Percentiles rank a stretch among this genome's conserved stretches.
phyloP scores from a whole-genome alignment of 345 rosid genomes.

The Trapa bicornis region DNA sequence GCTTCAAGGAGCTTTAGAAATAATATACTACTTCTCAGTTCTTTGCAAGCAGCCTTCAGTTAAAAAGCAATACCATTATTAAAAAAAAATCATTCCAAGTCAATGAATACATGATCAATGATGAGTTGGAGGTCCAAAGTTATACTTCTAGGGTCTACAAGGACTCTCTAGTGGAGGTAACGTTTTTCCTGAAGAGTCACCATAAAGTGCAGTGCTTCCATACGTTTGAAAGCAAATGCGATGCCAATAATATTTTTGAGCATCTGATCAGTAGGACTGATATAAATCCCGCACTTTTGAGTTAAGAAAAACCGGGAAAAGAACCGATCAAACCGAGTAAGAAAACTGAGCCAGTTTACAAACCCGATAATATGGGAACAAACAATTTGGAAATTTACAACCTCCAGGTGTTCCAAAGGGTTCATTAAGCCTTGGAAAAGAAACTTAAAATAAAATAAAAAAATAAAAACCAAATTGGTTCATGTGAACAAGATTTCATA shows the following conservation, averaged over 20 bases:
- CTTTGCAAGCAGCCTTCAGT: slow-evolving; percentile 73
- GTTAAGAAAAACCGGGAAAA: no score
- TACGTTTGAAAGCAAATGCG: slow-evolving; percentile 76
- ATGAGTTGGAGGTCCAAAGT: background rate
- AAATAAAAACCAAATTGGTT: no score
- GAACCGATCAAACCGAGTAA: no score
- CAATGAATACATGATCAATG: background rate
- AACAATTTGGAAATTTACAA: no score
- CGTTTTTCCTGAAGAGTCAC: slow-evolving; percentile 69
- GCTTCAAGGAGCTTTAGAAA: slow-evolving; percentile 96
- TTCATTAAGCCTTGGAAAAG: no score
- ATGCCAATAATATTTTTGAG: slow-evolving; percentile 66
- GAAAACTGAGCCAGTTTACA: no score
- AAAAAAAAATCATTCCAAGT: background rate
- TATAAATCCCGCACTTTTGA: no score
- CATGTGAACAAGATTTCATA: no score
- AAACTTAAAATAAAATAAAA: no score
- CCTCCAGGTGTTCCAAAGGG: no score
- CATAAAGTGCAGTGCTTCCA: slow-evolving; percentile 83
- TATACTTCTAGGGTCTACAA: slow-evolving; percentile 70
- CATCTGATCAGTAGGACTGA: slow-evolving; percentile 72
- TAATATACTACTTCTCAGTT: slow-evolving; percentile 64
- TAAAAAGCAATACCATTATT: background rate
- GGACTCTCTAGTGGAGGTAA: slow-evolving; percentile 48
- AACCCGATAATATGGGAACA: no score